These are phyloP conservation scores for Botryotinia narcissicola DNA, from an alignment of 2,329 filamentous ascomycete species.

Conservation along the genomic window DNA sequence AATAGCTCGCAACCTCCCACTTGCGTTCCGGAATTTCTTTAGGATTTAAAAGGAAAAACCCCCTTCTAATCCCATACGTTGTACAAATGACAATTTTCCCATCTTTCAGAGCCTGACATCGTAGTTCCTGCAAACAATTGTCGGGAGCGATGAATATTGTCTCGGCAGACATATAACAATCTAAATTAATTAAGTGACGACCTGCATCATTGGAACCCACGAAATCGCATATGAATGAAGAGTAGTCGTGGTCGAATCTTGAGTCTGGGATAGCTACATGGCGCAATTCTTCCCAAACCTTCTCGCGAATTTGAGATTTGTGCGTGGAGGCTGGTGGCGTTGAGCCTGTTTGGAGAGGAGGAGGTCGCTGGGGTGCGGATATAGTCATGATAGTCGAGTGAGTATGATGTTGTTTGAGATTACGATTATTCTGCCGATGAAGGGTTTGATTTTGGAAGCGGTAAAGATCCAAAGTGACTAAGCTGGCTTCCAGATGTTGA, in stretches of 20 bases:
- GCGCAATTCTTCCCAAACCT: slow-evolving; percentile 41
- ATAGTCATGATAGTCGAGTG: slow-evolving; percentile 11
- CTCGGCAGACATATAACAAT: slow-evolving; percentile 37
- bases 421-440: slow-evolving; percentile 9
- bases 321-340: slow-evolving; percentile 13
- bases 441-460: slow-evolving; percentile 2
- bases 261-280: slow-evolving; percentile 45
- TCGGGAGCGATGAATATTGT: slow-evolving; percentile 45
- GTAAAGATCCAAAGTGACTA: slow-evolving; percentile 4
- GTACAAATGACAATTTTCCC: slow-evolving; percentile 44
- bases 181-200: slow-evolving; percentile 36
- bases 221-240: slow-evolving; percentile 46
- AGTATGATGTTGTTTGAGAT: background rate
- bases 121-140: slow-evolving; percentile 45
- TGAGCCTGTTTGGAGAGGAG: background rate
- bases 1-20: slow-evolving; percentile 40
- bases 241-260: slow-evolving; percentile 45
- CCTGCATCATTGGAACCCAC: slow-evolving; percentile 40
- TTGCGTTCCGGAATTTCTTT: slow-evolving; percentile 33
- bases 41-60: slow-evolving; percentile 45
- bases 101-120: slow-evolving; percentile 41
- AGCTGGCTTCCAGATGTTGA: background rate
- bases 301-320: slow-evolving; percentile 21
- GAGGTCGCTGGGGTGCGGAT: slow-evolving; percentile 6
- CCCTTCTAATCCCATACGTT: slow-evolving; percentile 44